A percentile compares a stretch with the other conserved stretches of the same genome.
phyloP scores from a whole-genome alignment of 805 yeast genomes.

The Candida awuae region DNA sequence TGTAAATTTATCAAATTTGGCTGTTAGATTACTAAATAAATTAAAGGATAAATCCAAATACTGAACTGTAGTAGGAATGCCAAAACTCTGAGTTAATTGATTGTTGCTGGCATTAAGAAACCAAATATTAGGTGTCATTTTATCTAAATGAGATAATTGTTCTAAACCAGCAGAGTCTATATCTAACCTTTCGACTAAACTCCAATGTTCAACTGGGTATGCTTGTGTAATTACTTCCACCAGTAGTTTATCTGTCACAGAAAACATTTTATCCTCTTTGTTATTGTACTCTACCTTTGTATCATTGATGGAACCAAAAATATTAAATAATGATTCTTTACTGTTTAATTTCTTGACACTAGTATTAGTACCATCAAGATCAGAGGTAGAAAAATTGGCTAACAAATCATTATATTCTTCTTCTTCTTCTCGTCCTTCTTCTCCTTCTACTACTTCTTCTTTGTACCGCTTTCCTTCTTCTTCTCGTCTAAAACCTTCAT shows the following conservation, averaged over 20 bases:
- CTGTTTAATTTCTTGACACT: slow-evolving; percentile 1
- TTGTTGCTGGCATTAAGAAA: slow-evolving; percentile 36
- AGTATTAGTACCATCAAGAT: slow-evolving; percentile 2
- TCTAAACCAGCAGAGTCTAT: slow-evolving; percentile 30
- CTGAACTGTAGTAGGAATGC: slow-evolving; percentile 35
- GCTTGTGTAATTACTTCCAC: slow-evolving; percentile 39
- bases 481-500: not conserved
- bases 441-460: too few relatives aligned
- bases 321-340: slow-evolving; percentile 19
- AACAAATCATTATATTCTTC: slow-evolving; percentile 15
- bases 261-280: slow-evolving; percentile 29
- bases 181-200: slow-evolving; percentile 30
- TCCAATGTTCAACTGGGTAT: slow-evolving; percentile 38
- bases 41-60: slow-evolving; percentile 34
- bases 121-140: slow-evolving; percentile 37
- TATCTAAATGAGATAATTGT: slow-evolving; percentile 36
- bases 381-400: slow-evolving; percentile 16
- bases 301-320: slow-evolving; percentile 10
- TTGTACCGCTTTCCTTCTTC: too few relatives aligned
- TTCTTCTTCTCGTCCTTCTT: too few relatives aligned
- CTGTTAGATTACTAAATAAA: slow-evolving; percentile 32
- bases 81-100: slow-evolving; percentile 35
- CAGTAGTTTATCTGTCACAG: slow-evolving; percentile 36
- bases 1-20: slow-evolving; percentile 30
- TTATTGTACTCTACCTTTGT: not conserved